phyloP scores from a whole-genome alignment of 2,329 filamentous ascomycete genomes.

The Stagonosporopsis vannaccii region DNA sequence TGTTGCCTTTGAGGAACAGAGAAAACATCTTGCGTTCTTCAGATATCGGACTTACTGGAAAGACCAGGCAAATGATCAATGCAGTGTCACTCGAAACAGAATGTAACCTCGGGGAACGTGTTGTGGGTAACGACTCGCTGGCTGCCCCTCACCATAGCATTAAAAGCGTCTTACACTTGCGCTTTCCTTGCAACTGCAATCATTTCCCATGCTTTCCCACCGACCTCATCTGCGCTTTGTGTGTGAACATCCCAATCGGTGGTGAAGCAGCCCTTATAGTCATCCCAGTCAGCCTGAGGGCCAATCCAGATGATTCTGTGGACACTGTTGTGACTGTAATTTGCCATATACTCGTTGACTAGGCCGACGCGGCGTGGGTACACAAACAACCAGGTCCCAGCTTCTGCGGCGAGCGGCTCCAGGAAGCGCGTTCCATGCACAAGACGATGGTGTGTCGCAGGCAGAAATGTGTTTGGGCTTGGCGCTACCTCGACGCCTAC shows the following conservation, averaged over 20 bases:
- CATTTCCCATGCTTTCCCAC: constrained; percentile 45
- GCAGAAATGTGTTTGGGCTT: constrained; percentile 56
- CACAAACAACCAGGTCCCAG: constrained; percentile 60
- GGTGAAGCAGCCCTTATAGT: constrained; percentile 40
- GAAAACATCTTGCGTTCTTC: too few relatives aligned
- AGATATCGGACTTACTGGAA: background rate
- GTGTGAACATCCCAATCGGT: constrained; percentile 27
- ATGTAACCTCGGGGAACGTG: too few relatives aligned
- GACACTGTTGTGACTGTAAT: constrained; percentile 39
- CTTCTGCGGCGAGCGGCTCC: constrained; percentile 51
- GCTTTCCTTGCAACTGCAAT: constrained; percentile 31
- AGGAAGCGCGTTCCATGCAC: constrained; percentile 57
- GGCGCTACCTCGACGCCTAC: constrained; percentile 59
- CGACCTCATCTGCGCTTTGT: constrained; percentile 33
- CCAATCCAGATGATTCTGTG: constrained; percentile 54
- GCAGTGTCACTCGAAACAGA: too few relatives aligned
- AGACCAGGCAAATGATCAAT: background rate
- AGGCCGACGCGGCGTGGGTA: constrained; percentile 60
- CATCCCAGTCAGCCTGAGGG: constrained; percentile 53
- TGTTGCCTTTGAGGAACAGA: too few relatives aligned
- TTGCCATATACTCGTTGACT: constrained; percentile 54
- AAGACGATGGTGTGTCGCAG: constrained; percentile 49
- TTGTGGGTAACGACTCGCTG: too few relatives aligned
- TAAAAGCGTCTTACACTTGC: background rate
- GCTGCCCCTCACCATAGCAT: background rate